Conservation (phyloP, 106 monocot genomes). For the Dioscorea zingiberensis region DNA sequence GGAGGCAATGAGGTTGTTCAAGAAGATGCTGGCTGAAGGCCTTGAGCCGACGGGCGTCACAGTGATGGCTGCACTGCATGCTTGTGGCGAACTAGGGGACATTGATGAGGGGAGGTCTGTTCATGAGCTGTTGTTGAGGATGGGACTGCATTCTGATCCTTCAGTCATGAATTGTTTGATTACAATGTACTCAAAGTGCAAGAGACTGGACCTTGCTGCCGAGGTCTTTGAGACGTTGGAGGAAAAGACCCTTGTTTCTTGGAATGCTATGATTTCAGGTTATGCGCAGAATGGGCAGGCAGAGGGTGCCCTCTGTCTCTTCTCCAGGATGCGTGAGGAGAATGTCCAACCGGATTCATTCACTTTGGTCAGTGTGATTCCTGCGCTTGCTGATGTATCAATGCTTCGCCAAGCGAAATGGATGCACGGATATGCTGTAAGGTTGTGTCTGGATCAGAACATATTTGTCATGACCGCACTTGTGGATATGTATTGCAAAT, state of each 20-base stretch:
- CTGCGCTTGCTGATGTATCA: slow-evolving; percentile 51
- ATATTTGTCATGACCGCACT: slow-evolving; percentile 60
- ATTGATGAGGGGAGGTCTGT: slow-evolving; percentile 40
- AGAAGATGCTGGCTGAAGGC: slow-evolving; percentile 35
- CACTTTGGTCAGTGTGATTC: slow-evolving; percentile 61
- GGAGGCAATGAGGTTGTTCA: slow-evolving; percentile 58
- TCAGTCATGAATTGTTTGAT: slow-evolving; percentile 65
- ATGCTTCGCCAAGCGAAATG: slow-evolving; percentile 46
- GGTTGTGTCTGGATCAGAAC: slow-evolving; percentile 34
- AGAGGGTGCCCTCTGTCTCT: slow-evolving; percentile 36
- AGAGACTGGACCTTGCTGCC: slow-evolving; percentile 40
- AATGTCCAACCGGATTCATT: slow-evolving; percentile 51
- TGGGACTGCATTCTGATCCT: slow-evolving; percentile 36
- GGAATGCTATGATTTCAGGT: slow-evolving; percentile 88
- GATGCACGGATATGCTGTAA: slow-evolving; percentile 53
- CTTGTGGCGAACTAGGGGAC: slow-evolving; percentile 45
- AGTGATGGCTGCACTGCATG: slow-evolving; percentile 43
- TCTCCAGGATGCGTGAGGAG: slow-evolving; percentile 33
- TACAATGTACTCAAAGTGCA: slow-evolving; percentile 81
- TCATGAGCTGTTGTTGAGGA: slow-evolving; percentile 37
- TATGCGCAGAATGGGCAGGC: slow-evolving; percentile 41
- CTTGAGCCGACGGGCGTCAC: slow-evolving; percentile 48
- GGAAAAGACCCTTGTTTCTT: slow-evolving; percentile 49
- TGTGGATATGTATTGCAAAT: slow-evolving; percentile 64
- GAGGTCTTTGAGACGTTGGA: slow-evolving; percentile 38